Evolutionary conservation across 495 filamentous ascomycete species (phyloP), one percentile per base, ranked within the genome.

Genomic region (Podospora australis): DNA sequence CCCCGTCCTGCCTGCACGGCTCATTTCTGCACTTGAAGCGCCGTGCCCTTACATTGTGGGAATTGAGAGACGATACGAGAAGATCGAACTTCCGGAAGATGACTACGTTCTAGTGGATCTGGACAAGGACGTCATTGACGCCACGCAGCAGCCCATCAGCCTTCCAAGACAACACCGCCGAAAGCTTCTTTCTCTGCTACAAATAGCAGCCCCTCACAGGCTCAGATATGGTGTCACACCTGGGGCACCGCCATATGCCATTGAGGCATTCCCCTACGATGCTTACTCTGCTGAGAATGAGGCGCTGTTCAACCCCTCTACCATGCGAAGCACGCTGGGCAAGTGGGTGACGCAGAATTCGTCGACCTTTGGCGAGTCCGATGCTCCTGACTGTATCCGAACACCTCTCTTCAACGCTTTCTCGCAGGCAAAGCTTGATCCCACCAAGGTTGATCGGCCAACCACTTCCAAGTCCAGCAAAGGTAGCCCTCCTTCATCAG

Each of bases 11-110:
- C 91, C 91, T 19, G 89, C 88, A 14, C 80, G 91, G 24, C 70
- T 97, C 28, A 72, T 97, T 13, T 88, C 90, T 46, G 90, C 88
- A 6, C 74, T 97, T 16, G 91, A 97, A 58, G 92, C 92, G 1
- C 92, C 92, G 14, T 97, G 92, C 53, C 92, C 92, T 0, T 98
- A 96, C 59, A 96, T 98, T 49, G 87, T 96, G 16, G 92, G 92
- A 36, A 87, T 98, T 30, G 92, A 98, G 65, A 78, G 88, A 44
- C 80, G 92, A 32, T 98, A 96, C 66, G 92, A 96, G 53, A 84
- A 84, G 53, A 80, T 94, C 42, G 87, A 94, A 49, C 76, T 96
- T 26, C 92, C 92, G 0, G 87, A 95, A n/a, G 92, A 97, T 56
- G 92, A 97, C 60, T 96, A 91, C 62, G 90, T 96, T 14, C 68